Evolutionary conservation across 2,329 filamentous ascomycete species (phyloP).

Genomic region (Pseudogymnoascus sp.): DNA sequence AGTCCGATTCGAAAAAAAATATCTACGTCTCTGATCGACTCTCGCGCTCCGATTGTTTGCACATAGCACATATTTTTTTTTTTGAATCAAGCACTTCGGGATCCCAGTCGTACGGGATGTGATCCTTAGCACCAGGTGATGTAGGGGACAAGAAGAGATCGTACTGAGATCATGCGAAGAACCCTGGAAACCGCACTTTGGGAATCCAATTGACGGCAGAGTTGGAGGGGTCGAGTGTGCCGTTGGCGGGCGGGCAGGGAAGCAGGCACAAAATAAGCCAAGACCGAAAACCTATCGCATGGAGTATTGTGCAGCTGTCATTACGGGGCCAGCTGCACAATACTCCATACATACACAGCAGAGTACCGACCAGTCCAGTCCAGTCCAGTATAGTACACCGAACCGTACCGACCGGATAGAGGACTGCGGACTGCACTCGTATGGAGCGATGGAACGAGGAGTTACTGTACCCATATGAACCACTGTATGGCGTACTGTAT

Average conservation of each 20-base stretch:
- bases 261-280: constrained; percentile 3
- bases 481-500: constrained; percentile 2
- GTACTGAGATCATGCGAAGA: constrained; percentile 5
- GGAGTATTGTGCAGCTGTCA: too few relatives aligned
- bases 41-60: not conserved
- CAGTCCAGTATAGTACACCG: not conserved
- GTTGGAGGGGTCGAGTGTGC: constrained; percentile 4
- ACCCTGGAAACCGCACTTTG: constrained; percentile 2
- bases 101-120: not conserved
- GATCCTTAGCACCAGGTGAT: not conserved
- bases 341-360: not conserved
- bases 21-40: not conserved
- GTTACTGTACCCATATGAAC: not conserved
- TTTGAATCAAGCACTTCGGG: not conserved
- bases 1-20: not conserved
- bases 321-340: not conserved
- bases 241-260: not conserved
- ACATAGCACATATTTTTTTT: not conserved
- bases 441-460: not conserved
- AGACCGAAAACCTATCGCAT: not conserved
- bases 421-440: not conserved
- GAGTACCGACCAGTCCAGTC: not conserved
- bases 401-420: not conserved
- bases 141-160: not conserved
- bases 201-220: constrained; percentile 8